phyloP scores from a whole-genome alignment of 169 alveolate species.

The Plasmodium gonderi region DNA sequence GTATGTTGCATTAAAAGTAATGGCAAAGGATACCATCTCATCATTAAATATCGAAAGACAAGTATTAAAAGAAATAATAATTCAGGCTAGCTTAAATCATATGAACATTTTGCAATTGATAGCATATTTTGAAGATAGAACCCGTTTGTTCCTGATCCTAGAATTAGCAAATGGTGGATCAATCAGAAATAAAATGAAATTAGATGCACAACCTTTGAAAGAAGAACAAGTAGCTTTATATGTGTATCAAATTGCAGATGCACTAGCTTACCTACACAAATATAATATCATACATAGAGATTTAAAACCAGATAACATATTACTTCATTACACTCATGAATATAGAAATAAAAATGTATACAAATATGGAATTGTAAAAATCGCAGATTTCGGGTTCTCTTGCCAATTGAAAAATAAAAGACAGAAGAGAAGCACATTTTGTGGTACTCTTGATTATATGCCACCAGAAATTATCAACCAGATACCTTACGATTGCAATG shows the following conservation, averaged over 20 bases:
- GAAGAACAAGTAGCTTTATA: slow-evolving; percentile 88
- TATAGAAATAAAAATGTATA: slow-evolving; percentile 3
- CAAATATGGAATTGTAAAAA: slow-evolving; percentile 88
- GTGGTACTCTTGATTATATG: slow-evolving; percentile 95
- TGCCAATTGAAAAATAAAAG: slow-evolving; percentile 87
- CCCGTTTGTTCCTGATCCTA: slow-evolving; percentile 90
- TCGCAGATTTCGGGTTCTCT: slow-evolving; percentile 95
- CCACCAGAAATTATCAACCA: slow-evolving; percentile 94
- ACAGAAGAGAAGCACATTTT: slow-evolving; percentile 91
- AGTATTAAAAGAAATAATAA: slow-evolving; percentile 92
- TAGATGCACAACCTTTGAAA: slow-evolving; percentile 80
- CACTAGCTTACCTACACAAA: slow-evolving; percentile 85
- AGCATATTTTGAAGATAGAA: slow-evolving; percentile 93
- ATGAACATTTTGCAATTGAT: slow-evolving; percentile 88
- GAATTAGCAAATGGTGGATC: slow-evolving; percentile 94
- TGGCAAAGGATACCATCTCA: slow-evolving; percentile 60
- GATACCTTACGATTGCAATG: slow-evolving; percentile 89
- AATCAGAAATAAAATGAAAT: slow-evolving; percentile 82
- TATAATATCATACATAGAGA: slow-evolving; percentile 86
- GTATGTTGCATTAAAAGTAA: slow-evolving; percentile 52
- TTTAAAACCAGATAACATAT: slow-evolving; percentile 88
- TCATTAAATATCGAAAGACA: slow-evolving; percentile 73
- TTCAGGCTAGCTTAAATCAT: slow-evolving; percentile 91
- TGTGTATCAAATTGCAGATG: slow-evolving; percentile 85
- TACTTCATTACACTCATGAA: slow-evolving; percentile 76